These are phyloP conservation scores for Ceratocystis destructans DNA, from an alignment of 2,329 filamentous ascomycete species.

Conservation along the genomic window DNA sequence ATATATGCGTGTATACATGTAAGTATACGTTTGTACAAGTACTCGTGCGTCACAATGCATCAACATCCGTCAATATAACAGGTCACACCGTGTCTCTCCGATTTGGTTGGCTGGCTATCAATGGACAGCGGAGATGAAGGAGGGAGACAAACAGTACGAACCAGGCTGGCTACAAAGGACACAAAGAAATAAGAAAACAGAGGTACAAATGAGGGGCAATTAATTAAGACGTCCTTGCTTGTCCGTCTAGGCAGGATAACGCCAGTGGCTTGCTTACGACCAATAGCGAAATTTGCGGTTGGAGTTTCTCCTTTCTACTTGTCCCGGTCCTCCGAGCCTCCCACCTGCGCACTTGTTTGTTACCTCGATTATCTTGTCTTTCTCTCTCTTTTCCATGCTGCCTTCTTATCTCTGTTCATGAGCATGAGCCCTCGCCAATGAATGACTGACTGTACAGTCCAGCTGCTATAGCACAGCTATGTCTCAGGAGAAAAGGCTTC, in stretches of 20 bases:
- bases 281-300: no score
- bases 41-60: no score
- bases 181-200: background rate
- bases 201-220: background rate
- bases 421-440: background rate
- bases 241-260: background rate
- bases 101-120: background rate
- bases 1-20: no score
- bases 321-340: background rate
- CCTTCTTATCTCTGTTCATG: background rate
- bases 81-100: background rate
- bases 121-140: background rate
- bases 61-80: background rate
- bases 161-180: background rate
- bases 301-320: background rate
- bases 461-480: constrained; percentile 1
- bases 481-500: constrained; percentile 4
- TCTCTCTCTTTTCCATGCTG: background rate
- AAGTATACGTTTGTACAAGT: no score
- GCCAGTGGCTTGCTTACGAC: no score
- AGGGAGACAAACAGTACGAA: background rate
- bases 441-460: background rate
- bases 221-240: background rate
- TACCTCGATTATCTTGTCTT: background rate
- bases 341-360: background rate